phyloP scores from a whole-genome alignment of 2,329 filamentous ascomycete genomes.

The Venturia aucupariae region DNA sequence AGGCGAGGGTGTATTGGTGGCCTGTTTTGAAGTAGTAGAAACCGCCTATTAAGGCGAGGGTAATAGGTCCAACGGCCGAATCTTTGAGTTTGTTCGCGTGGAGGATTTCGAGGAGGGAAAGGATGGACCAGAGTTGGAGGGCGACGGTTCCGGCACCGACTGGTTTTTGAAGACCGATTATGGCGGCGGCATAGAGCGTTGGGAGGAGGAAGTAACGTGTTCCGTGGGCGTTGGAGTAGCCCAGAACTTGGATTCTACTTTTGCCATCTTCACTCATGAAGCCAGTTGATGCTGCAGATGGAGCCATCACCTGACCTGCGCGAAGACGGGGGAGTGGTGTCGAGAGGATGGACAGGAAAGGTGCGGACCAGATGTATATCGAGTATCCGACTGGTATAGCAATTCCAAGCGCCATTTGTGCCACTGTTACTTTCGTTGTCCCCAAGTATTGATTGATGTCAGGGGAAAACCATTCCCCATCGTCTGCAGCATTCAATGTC shows the following conservation, averaged over 20 bases:
- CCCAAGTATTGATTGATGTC: conserved; percentile 56
- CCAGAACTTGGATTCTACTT: conserved; percentile 62
- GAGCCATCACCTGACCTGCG: neutral
- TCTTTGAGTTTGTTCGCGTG: conserved; percentile 47
- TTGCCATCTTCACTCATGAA: conserved; percentile 28
- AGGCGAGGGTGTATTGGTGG: conserved; percentile 78
- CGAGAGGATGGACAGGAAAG: conserved; percentile 64
- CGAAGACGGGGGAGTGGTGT: conserved; percentile 17
- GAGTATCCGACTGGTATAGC: conserved; percentile 75
- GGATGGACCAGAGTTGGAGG: conserved; percentile 77
- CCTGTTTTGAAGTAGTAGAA: conserved; percentile 98
- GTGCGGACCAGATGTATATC: conserved; percentile 77
- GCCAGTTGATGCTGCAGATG: conserved; percentile 18
- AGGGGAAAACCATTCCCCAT: conserved; percentile 65
- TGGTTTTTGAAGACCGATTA: conserved; percentile 64
- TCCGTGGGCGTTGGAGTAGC: conserved; percentile 89
- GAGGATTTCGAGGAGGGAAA: conserved; percentile 61
- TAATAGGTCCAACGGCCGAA: conserved; percentile 69
- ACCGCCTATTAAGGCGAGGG: conserved; percentile 80
- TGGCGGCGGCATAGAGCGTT: conserved; percentile 65
- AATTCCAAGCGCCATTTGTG: conserved; percentile 70
- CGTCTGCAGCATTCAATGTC: conserved; percentile 82
- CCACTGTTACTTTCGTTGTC: conserved; percentile 63
- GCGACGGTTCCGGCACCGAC: conserved; percentile 84
- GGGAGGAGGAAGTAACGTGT: conserved; percentile 80